Percentiles rank a stretch among this genome's conserved stretches.
These are phyloP conservation scores for Dryadomyces quercus-mongolicae DNA, from an alignment of 2,329 filamentous ascomycete genomes.

Conservation along the genomic window DNA sequence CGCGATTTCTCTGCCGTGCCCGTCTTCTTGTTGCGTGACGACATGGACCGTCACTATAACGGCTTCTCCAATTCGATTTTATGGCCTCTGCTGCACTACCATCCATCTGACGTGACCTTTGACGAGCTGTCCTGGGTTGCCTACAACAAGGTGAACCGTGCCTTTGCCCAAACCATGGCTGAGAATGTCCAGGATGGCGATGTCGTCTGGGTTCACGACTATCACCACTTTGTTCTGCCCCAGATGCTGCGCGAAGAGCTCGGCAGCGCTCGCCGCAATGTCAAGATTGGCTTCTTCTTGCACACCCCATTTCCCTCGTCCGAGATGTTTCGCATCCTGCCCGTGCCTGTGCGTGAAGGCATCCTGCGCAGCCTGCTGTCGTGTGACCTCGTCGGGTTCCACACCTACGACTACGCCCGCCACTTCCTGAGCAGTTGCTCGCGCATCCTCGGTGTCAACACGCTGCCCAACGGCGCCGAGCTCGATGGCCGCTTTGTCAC, in stretches of 20 bases:
- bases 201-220: constrained; percentile 96
- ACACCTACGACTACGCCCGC: constrained; percentile 97
- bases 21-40: constrained; percentile 85
- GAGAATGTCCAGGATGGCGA: constrained; percentile 87
- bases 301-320: constrained; percentile 96
- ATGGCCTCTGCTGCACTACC: constrained; percentile 98
- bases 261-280: constrained; percentile 67
- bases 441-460: constrained; percentile 68
- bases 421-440: constrained; percentile 96
- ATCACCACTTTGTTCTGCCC: constrained; percentile 93
- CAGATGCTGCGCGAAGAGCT: constrained; percentile 91
- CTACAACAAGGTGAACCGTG: constrained; percentile 82
- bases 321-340: constrained; percentile 92
- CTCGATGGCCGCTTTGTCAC: constrained; percentile 81
- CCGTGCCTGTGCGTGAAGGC: constrained; percentile 84
- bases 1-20: constrained; percentile 83
- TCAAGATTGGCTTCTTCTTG: constrained; percentile 97
- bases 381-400: constrained; percentile 93
- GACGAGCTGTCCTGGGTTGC: constrained; percentile 90
- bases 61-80: constrained; percentile 97
- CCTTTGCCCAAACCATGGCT: constrained; percentile 81
- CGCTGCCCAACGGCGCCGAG: constrained; percentile 86
- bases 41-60: constrained; percentile 94
- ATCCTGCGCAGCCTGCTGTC: constrained; percentile 79
- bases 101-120: constrained; percentile 95